Conservation (phyloP, 2,329 filamentous ascomycete genomes). For the Elsinoe necatrix region DNA sequence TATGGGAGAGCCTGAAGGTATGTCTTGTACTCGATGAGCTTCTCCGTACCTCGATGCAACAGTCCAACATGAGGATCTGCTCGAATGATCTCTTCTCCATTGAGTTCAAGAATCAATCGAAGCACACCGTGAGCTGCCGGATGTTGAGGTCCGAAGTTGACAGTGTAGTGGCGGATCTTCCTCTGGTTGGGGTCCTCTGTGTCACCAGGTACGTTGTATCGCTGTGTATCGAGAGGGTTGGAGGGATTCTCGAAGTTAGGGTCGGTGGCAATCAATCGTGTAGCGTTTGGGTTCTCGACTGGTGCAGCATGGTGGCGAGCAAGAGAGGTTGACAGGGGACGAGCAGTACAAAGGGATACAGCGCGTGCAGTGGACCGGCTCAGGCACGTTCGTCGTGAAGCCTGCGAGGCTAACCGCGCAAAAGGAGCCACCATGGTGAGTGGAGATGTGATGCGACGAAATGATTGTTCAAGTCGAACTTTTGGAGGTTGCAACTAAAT, state of each 20-base stretch:
- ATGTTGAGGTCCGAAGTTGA: slow-evolving; percentile 99
- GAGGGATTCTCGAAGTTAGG: slow-evolving; percentile 51
- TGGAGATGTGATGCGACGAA: slow-evolving; percentile 11
- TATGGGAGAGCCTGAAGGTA: slow-evolving; percentile 97
- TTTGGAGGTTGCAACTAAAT: slow-evolving; percentile 4
- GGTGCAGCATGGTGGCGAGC: slow-evolving; percentile 56
- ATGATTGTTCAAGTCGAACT: not conserved
- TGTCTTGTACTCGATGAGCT: slow-evolving; percentile 99
- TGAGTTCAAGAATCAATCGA: slow-evolving; percentile 93
- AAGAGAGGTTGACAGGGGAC: slow-evolving; percentile 58
- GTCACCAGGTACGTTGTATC: slow-evolving; percentile 37
- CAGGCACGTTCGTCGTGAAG: slow-evolving; percentile 42
- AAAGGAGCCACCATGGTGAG: slow-evolving; percentile 60
- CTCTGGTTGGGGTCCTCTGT: slow-evolving; percentile 50
- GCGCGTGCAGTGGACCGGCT: slow-evolving; percentile 24
- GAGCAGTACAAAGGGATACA: slow-evolving; percentile 21
- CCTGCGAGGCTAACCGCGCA: slow-evolving; percentile 62
- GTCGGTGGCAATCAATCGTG: slow-evolving; percentile 57
- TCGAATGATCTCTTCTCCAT: slow-evolving; percentile 93
- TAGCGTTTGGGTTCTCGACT: slow-evolving; percentile 42
- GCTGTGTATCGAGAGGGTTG: slow-evolving; percentile 37
- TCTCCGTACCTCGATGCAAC: slow-evolving; percentile 94
- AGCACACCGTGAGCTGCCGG: slow-evolving; percentile 97
- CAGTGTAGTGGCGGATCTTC: slow-evolving; percentile 97
- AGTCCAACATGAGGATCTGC: slow-evolving; percentile 95